Evolutionary conservation across 257 asterid genomes (phyloP), one percentile per base, ranked within the genome.

Genomic region (Petunia axillaris): DNA sequence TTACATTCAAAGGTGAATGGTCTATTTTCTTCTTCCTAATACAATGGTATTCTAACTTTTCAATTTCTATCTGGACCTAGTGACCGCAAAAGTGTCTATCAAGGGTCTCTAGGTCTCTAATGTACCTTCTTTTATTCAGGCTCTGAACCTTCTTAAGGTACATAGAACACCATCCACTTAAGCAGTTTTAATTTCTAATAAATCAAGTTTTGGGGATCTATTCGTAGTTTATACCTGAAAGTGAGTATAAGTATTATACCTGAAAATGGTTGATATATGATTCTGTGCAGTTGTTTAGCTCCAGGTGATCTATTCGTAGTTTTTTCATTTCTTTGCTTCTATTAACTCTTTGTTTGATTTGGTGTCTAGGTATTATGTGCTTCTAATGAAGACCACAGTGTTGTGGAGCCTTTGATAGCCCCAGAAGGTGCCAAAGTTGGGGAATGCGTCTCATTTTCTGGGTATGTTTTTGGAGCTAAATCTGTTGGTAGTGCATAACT

Each of bases 361-460:
- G 39, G 40, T 68, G 79, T 81, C 37, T 88, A 95, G 98, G 98
- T 95, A 59, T 78, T 95, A 68, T 95, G 98, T 86, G 98, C 98
- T 85, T 93, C 98, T 43, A 91, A 82, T 89, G 83, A 88, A 78
- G 98, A 95, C 64, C 98, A 95, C 83, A 86, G 96, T 10, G 82
- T 83, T 57, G 98, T 95, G 78, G 97, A 95, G 90, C 98, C 98
- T 79, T 84, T 95, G 52, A 75, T 83, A 37, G 94, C 94, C 81
- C 98, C 98, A 15, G 91, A 87, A 74, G 98, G 97, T 82, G 98
- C 98, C 75, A 88, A 88, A 83, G 70, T 85, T 80, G 98, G 98
- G 85, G 98, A 95, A 82, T 82, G 81, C 77, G 88, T 93, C 76
- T 67, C 89, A 76, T 95, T 93, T 88, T 82, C 89, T 5, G 98